Percentiles rank a stretch among this genome's conserved stretches.
Evolutionary conservation across 23 red algal species (phyloP).

Genomic region (Agarophyton chilense): DNA sequence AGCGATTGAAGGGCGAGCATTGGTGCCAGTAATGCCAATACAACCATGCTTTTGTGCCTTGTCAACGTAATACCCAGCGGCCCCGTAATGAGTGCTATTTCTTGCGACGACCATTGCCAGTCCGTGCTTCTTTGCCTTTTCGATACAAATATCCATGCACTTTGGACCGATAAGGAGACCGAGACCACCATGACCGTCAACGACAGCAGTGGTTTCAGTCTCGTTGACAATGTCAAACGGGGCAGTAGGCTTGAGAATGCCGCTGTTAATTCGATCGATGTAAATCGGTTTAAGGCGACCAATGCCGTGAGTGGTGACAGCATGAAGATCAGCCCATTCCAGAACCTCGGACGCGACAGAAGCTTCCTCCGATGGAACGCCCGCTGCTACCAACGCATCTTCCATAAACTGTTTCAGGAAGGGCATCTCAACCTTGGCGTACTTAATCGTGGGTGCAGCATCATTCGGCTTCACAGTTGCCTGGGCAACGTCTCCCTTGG

Average conservation of each 20-base stretch:
- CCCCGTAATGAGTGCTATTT: slow-evolving; percentile 72
- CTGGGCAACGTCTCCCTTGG: background rate
- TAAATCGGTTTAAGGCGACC: slow-evolving; percentile 78
- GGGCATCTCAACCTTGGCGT: slow-evolving; percentile 40
- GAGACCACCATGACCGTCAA: slow-evolving; percentile 66
- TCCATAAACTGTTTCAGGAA: slow-evolving; percentile 61
- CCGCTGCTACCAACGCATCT: slow-evolving; percentile 53
- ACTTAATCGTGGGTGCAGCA: slow-evolving; percentile 17
- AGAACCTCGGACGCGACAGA: slow-evolving; percentile 54
- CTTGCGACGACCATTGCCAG: slow-evolving; percentile 64
- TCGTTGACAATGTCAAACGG: slow-evolving; percentile 64
- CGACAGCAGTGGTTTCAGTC: slow-evolving; percentile 64
- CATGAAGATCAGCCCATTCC: slow-evolving; percentile 63
- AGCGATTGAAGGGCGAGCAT: slow-evolving; percentile 72
- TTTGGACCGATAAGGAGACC: slow-evolving; percentile 63
- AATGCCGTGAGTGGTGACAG: slow-evolving; percentile 64
- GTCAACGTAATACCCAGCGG: slow-evolving; percentile 61
- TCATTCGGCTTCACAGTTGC: background rate
- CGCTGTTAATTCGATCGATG: slow-evolving; percentile 59
- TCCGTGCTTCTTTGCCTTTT: slow-evolving; percentile 73
- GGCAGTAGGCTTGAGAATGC: slow-evolving; percentile 75
- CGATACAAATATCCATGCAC: slow-evolving; percentile 60
- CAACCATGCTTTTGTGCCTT: slow-evolving; percentile 57
- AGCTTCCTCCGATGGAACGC: slow-evolving; percentile 63
- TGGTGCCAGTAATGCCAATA: slow-evolving; percentile 74